These are phyloP conservation scores for Hypsizygus ulmarius DNA, from an alignment of 1,284 basidiomycete genomes.

Conservation along the genomic window DNA sequence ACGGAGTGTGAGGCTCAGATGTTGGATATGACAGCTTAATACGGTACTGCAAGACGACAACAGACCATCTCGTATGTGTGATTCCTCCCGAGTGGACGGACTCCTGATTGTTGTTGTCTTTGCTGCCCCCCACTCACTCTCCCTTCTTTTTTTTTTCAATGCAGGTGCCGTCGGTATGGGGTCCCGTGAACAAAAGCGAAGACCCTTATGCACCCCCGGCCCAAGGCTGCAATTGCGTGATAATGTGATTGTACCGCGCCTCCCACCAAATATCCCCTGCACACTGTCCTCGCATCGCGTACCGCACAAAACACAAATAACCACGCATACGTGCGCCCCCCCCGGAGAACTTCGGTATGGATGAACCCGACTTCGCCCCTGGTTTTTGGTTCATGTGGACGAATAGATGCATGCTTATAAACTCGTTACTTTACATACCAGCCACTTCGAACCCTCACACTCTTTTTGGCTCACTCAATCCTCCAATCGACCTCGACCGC, in stretches of 20 bases:
- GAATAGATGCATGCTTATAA: conserved; percentile 20
- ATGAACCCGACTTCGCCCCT: background rate
- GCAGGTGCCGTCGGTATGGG: conserved; percentile 90
- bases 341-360: background rate
- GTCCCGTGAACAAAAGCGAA: conserved; percentile 83
- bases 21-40: conserved; percentile 58
- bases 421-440: conserved; percentile 22
- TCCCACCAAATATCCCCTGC: background rate
- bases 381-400: conserved; percentile 6
- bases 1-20: conserved; percentile 7
- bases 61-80: conserved; percentile 76
- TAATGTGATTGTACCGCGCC: conserved; percentile 42
- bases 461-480: conserved; percentile 37
- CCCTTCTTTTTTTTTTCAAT: conserved; percentile 18
- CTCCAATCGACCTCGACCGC: conserved; percentile 35
- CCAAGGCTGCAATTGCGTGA: conserved; percentile 62
- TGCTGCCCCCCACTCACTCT: conserved; percentile 11
- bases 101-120: conserved; percentile 12
- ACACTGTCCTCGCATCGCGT: background rate
- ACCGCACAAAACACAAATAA: no score
- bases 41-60: conserved; percentile 86
- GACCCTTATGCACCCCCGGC: conserved; percentile 84
- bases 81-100: conserved; percentile 9
- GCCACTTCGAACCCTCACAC: conserved; percentile 22
- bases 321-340: background rate